Evolutionary conservation across 2,329 filamentous ascomycete species (phyloP), one percentile per base, ranked within the genome.

Genomic region (Colletotrichum sidae): DNA sequence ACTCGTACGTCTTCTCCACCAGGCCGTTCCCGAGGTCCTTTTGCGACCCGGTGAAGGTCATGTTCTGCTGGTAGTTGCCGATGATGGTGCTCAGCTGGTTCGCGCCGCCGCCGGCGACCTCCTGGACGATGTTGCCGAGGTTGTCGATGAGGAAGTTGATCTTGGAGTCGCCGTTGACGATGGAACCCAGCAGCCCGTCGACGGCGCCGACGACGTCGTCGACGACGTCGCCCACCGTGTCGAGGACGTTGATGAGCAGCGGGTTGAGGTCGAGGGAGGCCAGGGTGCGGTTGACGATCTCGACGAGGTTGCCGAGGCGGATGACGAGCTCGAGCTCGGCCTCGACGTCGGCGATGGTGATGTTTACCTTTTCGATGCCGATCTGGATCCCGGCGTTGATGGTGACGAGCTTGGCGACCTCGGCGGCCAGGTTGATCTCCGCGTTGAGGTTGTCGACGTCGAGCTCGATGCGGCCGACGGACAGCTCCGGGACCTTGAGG

Each of bases 41-140:
- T 17, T 64, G 58, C n/a, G 53, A 58, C 9, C 79, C 79, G 8
- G 78, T 80, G 62, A 74, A 78, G 2, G 86, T 89, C 86, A 90
- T 89, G 74, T 88, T 88, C 61, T 78, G 77, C 70, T 81, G 71
- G 72, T 81, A 89, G 70, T 87, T 84, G 55, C 87, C 87, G 7
- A 89, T 84, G 64, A 89, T 88, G 17, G 76, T 78, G 61, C 79
- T 82, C 1, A 86, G 75, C 2, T 79, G 71, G 37, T 75, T 75
- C 4, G 79, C 81, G 0, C 79, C 83, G 1, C 74, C 76, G 25
- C 82, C 83, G 1, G 78, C 79, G 0, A 88, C 84, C 69, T 88
- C 83, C 70, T 88, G 86, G 2, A 89, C 84, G 67, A 89, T 88
- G 69, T 89, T 88, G 41, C 87, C 87, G 2, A 89, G 78, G 69